phyloP scores from a whole-genome alignment of 1,284 basidiomycete genomes.

The Boletus albobrunnescens region DNA sequence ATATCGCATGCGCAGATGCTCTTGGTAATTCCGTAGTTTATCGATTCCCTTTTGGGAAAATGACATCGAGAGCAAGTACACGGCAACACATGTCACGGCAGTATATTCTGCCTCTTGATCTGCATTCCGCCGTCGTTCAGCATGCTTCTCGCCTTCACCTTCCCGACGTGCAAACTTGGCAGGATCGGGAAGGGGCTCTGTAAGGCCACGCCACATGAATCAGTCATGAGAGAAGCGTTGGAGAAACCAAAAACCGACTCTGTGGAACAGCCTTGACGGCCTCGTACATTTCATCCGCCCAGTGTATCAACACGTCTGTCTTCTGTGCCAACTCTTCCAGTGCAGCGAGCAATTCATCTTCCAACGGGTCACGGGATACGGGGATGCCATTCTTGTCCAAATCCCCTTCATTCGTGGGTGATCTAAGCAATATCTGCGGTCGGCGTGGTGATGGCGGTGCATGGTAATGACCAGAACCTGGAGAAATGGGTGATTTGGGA shows the following conservation, averaged over 20 bases:
- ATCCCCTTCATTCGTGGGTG: conserved; percentile 38
- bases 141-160: conserved; percentile 68
- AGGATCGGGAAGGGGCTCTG: conserved; percentile 74
- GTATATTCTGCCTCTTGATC: conserved; percentile 75
- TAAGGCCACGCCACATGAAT: background rate
- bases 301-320: conserved; percentile 87
- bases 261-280: conserved; percentile 73
- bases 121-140: conserved; percentile 59
- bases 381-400: conserved; percentile 17
- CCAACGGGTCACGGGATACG: conserved; percentile 64
- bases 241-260: conserved; percentile 46
- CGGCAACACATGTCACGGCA: conserved; percentile 78
- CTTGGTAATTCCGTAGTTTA: conserved; percentile 63
- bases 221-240: conserved; percentile 2
- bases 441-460: conserved; percentile 51
- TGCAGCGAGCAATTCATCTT: conserved; percentile 70
- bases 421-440: conserved; percentile 41
- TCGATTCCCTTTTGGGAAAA: conserved; percentile 92
- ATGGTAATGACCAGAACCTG: conserved; percentile 36
- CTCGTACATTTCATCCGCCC: conserved; percentile 91
- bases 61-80: conserved; percentile 91
- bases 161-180: conserved; percentile 64
- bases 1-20: conserved; percentile 73
- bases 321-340: conserved; percentile 94
- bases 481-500: conserved; percentile 38